A percentile compares a stretch with the other conserved stretches of the same genome.
Evolutionary conservation across 1,284 basidiomycete genomes (phyloP).

Genomic region (Trichosporon coremiiforme): DNA sequence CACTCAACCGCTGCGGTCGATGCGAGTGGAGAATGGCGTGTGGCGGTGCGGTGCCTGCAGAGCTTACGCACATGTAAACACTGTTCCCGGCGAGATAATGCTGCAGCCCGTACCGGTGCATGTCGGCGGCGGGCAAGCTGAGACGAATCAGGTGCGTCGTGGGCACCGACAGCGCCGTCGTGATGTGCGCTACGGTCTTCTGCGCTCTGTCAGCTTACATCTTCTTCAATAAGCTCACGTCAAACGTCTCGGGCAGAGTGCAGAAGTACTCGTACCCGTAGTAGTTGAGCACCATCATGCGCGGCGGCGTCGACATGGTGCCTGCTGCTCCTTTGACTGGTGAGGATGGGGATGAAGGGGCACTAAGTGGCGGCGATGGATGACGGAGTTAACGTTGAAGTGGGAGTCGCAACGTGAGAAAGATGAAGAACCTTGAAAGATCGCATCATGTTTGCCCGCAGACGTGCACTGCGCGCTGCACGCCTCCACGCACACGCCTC

Average conservation of each 20-base stretch:
- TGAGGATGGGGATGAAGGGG: neutral
- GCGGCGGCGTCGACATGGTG: constrained; percentile 34
- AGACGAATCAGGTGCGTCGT: constrained; percentile 44
- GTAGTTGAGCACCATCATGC: constrained; percentile 42
- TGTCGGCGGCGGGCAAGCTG: constrained; percentile 39
- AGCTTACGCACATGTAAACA: constrained; percentile 45
- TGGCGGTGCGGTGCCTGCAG: no score
- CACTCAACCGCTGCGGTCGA: no score
- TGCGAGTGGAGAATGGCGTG: no score
- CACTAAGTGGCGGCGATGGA: no score
- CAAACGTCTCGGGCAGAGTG: constrained; percentile 42
- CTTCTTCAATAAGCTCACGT: constrained; percentile 47
- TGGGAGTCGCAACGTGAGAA: no score
- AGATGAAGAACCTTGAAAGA: no score
- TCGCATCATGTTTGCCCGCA: no score
- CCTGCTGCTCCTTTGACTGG: neutral
- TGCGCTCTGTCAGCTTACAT: constrained; percentile 27
- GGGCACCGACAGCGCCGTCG: constrained; percentile 43
- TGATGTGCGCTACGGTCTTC: constrained; percentile 46
- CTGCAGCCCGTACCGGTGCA: constrained; percentile 42
- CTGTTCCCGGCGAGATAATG: constrained; percentile 35
- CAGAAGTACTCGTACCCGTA: constrained; percentile 45
- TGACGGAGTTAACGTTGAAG: no score
- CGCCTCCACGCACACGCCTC: constrained; percentile 4
- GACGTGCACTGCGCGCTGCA: neutral